Percentiles rank a stretch among this genome's conserved stretches.
These are phyloP conservation scores for Wickerhamiella sergipiensis DNA, from an alignment of 805 yeast genomes.

Conservation along the genomic window DNA sequence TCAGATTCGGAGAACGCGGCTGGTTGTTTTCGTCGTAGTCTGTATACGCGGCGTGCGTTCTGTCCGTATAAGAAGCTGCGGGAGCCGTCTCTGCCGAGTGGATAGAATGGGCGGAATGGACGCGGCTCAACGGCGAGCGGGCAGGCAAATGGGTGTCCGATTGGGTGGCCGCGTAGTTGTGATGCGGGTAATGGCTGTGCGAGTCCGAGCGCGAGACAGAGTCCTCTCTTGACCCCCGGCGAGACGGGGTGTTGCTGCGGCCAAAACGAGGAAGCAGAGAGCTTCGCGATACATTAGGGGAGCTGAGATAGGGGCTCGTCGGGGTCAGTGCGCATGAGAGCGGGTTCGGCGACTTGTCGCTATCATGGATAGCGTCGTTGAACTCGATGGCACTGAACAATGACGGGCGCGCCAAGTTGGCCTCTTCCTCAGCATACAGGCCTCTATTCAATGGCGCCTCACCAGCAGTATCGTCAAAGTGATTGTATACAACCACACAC, in stretches of 20 bases:
- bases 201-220: neutral
- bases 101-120: no score
- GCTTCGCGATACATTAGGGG: neutral
- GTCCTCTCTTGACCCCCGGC: neutral
- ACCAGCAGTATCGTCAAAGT: conserved; percentile 17
- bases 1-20: neutral
- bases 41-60: no score
- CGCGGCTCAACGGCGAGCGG: no score
- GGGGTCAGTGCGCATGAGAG: neutral
- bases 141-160: no score
- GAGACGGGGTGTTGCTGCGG: neutral
- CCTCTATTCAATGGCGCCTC: neutral
- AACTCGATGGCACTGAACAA: conserved; percentile 29
- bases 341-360: neutral
- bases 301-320: neutral
- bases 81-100: no score
- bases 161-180: no score
- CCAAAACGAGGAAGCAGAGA: neutral
- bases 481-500: conserved; percentile 32
- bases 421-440: conserved; percentile 2
- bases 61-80: no score
- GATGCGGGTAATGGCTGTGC: neutral
- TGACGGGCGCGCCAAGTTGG: conserved; percentile 22
- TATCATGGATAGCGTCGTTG: conserved; percentile 3
- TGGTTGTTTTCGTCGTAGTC: neutral